Evolutionary conservation across 805 yeast genomes (phyloP), one percentile per base, ranked within the genome.

Genomic region (Spathaspora hagerdaliae): DNA sequence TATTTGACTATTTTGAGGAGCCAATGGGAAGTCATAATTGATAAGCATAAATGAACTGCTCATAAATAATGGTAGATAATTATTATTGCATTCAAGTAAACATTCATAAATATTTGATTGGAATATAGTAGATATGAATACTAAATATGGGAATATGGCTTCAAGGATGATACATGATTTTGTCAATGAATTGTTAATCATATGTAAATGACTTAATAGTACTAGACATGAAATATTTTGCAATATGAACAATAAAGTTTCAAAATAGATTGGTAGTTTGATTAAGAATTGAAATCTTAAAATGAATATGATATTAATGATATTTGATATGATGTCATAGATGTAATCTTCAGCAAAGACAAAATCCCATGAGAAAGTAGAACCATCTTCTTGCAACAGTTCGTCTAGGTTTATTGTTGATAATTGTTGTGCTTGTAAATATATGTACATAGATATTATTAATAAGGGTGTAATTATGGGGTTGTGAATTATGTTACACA

Each of bases 21-120:
- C 15, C 11, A 31, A 29, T 19, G 44, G 39, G 50, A 59, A 57
- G 31, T 50, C 47, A 43, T 54, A 42, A 38, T 59, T 61, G 8
- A 65, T 52, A 19, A 52, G 53, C n/a, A 62, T 45, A 48, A 65
- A 67, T 19, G 71, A 65, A 48, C 62, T 66, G 31, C 67, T 60
- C 33, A 69, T 60, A 49, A 68, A 56, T 9, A 67, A 53, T 1
- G 73, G 71, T 39, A 68, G 52, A 43, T 54, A 63, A 49, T 64
- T 65, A 47, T 66, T 65, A 53, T 69, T 69, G 24, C 59, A 53
- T 26, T 58, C 66, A 24, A 48, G 47, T 19, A 65, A 46, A 5
- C 12, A 9, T 3, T 29, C 32, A 9, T 11, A 9, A 9, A 9
- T 29, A 9, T 9, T 5, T 9, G 32, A 29, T 2, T 52, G 53